Evolutionary conservation across 2,329 filamentous ascomycete genomes (phyloP).

Genomic region (Ramichloridium luteum): DNA sequence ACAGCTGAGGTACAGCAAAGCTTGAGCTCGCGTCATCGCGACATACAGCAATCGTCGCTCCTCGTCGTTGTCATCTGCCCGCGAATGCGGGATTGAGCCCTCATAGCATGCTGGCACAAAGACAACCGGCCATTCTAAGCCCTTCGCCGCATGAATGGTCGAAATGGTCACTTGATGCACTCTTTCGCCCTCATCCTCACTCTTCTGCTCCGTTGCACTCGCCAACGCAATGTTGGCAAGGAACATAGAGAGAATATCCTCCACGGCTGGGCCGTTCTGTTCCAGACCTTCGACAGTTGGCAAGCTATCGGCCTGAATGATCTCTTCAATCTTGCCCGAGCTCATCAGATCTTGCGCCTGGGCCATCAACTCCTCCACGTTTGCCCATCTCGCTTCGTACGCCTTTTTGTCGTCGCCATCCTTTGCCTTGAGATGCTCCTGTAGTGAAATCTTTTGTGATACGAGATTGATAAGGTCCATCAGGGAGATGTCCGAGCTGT

Average conservation of each 20-base stretch:
- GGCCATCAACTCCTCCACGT: slow-evolving; percentile 74
- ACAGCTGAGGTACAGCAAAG: slow-evolving; percentile 72
- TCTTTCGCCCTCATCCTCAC: slow-evolving; percentile 44
- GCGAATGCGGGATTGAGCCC: slow-evolving; percentile 79
- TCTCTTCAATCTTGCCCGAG: slow-evolving; percentile 13
- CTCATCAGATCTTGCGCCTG: slow-evolving; percentile 60
- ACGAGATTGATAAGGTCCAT: slow-evolving; percentile 44
- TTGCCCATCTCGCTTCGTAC: slow-evolving; percentile 69
- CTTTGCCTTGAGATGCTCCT: slow-evolving; percentile 58
- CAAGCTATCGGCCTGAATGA: slow-evolving; percentile 38
- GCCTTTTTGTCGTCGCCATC: slow-evolving; percentile 52
- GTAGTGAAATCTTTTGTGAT: slow-evolving; percentile 55
- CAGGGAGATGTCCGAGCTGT: slow-evolving; percentile 27
- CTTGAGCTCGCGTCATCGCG: slow-evolving; percentile 88
- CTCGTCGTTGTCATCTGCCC: slow-evolving; percentile 75
- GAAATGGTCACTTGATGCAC: slow-evolving; percentile 68
- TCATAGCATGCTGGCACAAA: slow-evolving; percentile 85
- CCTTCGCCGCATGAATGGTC: slow-evolving; percentile 92
- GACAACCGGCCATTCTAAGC: slow-evolving; percentile 89
- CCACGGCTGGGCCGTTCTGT: slow-evolving; percentile 42
- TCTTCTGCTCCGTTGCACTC: slow-evolving; percentile 57
- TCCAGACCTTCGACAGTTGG: slow-evolving; percentile 56
- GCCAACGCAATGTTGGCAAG: slow-evolving; percentile 85
- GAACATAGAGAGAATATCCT: slow-evolving; percentile 63
- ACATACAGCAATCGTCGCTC: slow-evolving; percentile 85